A percentile compares a stretch with the other conserved stretches of the same genome.
These are phyloP conservation scores for Suaeda aralocaspica DNA, from an alignment of 148 eudicot species.

Conservation along the genomic window DNA sequence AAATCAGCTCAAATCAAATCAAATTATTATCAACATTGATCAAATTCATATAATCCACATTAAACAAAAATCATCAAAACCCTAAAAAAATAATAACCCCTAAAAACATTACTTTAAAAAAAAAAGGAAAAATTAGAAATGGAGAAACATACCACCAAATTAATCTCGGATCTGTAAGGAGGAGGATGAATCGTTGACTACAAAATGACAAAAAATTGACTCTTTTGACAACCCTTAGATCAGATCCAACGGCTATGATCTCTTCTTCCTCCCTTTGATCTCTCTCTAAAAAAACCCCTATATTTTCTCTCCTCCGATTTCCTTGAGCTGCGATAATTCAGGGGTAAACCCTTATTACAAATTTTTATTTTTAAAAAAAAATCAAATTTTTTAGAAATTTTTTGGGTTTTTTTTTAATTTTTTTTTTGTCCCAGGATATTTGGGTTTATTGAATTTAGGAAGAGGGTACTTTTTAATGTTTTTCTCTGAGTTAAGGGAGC, in stretches of 20 bases:
- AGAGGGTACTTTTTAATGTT: not conserved
- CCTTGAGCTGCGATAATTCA: constrained; percentile 12
- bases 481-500: not conserved
- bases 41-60: not conserved
- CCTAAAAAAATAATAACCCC: not conserved
- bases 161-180: constrained; percentile 15
- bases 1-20: not conserved
- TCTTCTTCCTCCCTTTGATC: constrained; percentile 4
- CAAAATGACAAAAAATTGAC: constrained; percentile 4
- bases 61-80: not conserved
- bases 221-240: constrained; percentile 4
- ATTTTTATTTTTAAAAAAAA: not conserved
- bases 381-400: not conserved
- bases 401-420: not conserved
- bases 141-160: constrained; percentile 5
- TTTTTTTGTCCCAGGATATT: not conserved
- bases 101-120: not conserved
- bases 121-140: no score
- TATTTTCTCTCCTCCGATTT: constrained; percentile 14
- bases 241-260: constrained; percentile 18
- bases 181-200: constrained; percentile 26
- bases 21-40: not conserved
- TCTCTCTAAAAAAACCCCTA: no score
- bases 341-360: not conserved
- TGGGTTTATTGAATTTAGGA: not conserved